Base-by-base conservation (phyloP, 768 basidiomycete species). In the Pleurotus eryngii region DNA sequence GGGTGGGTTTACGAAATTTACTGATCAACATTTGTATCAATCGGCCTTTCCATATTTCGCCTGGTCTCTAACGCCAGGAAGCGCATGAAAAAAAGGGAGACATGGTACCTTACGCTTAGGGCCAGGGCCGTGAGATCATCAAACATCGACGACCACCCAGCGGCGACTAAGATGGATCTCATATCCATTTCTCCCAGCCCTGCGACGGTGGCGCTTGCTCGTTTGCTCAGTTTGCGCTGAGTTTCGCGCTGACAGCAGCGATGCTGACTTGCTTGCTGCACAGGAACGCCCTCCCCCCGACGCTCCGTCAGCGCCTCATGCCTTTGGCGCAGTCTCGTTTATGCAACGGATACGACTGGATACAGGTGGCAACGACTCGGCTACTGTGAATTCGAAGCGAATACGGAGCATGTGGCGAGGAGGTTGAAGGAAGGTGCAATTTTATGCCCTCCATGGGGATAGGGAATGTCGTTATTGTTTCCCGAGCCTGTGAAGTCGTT, bases 21-120 rank as follows among this genome's bases (percentile, higher is more conserved):
- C 30, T 35, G 37, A 50, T 50, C 49, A 50, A 50, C 49, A 50
- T 50, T 50, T 50, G 49, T 50, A 50, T 15, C 49, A 50, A 50
- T 50, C 49, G 49, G 49, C 26, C 49, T 50, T 50, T 50, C 49
- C 49, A 27, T 50, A 50, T 50, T 50, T 50, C 49, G 49, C 49
- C 30, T 50, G 49, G 49, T 50, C 49, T 45, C 42, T 17, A 45
- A 45, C 42, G 20, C n/a, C 42, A 45, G n/a, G 27, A 50, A 35
- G 49, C 49, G 49, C 49, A 50, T 50, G 49, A 50, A 50, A 50
- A 48, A 48, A 50, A 30, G n/a, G 49, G 15, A 27, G 49, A 50
- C 49, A 30, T 50, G 49, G 49, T 50, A 50, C 49, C 49, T 50
- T 50, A 30, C 26, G 49, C 30, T 50, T 50, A 50, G 49, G 22